A percentile compares a stretch with the other conserved stretches of the same genome.
These are phyloP conservation scores for Furculomyces boomerangus DNA, from an alignment of 371 early-diverging fungal species.

Conservation along the genomic window DNA sequence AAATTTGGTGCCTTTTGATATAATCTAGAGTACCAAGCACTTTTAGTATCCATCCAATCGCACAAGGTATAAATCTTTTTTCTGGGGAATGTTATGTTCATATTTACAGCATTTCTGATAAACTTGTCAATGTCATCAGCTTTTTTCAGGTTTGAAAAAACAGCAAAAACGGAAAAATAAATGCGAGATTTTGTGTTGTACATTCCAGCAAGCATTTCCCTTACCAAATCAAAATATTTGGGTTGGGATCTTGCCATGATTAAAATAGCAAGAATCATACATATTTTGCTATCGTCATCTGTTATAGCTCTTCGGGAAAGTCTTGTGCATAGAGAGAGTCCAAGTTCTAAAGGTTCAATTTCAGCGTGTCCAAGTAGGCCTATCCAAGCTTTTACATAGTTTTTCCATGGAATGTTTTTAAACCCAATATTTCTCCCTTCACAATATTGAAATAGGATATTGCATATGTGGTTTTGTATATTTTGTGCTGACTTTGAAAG, in stretches of 20 bases:
- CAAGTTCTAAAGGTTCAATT: neutral
- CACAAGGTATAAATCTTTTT: constrained; percentile 13
- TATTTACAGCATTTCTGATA: constrained; percentile 6
- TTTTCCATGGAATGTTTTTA: neutral
- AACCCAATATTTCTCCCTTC: no score
- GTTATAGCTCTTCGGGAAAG: neutral
- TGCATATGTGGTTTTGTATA: no score
- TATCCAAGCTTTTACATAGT: neutral
- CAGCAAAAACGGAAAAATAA: neutral
- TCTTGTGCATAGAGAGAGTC: neutral
- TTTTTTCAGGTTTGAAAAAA: constrained; percentile 6
- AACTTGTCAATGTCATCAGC: constrained; percentile 8
- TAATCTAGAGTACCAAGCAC: constrained; percentile 4
- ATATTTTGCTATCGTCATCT: neutral
- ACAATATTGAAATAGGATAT: no score
- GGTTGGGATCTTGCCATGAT: neutral
- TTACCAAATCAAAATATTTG: neutral
- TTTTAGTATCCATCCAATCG: constrained; percentile 9
- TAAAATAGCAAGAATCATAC: neutral
- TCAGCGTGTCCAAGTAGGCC: neutral
- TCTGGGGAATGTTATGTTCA: constrained; percentile 19
- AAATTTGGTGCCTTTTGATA: constrained; percentile 2
- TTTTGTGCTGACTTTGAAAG: no score
- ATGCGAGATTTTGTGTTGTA: neutral
- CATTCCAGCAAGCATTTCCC: neutral